A percentile compares a stretch with the other conserved stretches of the same genome.
Conservation (phyloP, 106 monocot genomes). For the Phalaenopsis aphrodite region DNA sequence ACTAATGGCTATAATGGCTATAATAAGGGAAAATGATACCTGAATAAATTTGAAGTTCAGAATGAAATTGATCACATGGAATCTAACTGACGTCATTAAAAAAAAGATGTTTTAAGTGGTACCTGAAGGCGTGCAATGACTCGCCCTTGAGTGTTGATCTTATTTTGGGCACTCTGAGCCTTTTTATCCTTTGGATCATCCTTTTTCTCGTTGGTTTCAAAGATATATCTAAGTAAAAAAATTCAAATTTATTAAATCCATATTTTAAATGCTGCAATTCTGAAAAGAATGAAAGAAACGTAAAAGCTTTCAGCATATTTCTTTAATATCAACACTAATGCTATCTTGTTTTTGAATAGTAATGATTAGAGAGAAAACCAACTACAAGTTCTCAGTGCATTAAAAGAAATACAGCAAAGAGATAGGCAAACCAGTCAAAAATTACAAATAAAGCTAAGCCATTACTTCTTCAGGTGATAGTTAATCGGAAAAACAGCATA, state of each 20-base stretch:
- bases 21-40: too few species aligned
- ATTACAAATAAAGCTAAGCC: not conserved
- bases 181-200: slow-evolving; percentile 43
- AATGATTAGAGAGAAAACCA: not conserved
- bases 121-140: slow-evolving; percentile 94
- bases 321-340: not conserved
- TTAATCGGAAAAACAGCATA: not conserved
- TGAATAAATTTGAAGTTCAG: not conserved
- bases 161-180: slow-evolving; percentile 35
- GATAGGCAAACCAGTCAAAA: not conserved
- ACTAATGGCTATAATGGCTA: too few species aligned
- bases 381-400: not conserved
- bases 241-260: not conserved
- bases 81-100: not conserved
- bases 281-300: not conserved
- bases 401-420: not conserved
- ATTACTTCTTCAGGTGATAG: not conserved
- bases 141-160: slow-evolving; percentile 38
- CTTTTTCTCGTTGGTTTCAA: slow-evolving; percentile 75
- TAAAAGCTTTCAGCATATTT: not conserved
- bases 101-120: not conserved
- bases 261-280: not conserved
- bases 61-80: not conserved
- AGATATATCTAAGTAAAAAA: slow-evolving; percentile 53
- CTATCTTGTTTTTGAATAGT: not conserved